These are phyloP conservation scores for Cryphonectria japonica DNA, from an alignment of 2,329 filamentous ascomycete species.

Conservation along the genomic window DNA sequence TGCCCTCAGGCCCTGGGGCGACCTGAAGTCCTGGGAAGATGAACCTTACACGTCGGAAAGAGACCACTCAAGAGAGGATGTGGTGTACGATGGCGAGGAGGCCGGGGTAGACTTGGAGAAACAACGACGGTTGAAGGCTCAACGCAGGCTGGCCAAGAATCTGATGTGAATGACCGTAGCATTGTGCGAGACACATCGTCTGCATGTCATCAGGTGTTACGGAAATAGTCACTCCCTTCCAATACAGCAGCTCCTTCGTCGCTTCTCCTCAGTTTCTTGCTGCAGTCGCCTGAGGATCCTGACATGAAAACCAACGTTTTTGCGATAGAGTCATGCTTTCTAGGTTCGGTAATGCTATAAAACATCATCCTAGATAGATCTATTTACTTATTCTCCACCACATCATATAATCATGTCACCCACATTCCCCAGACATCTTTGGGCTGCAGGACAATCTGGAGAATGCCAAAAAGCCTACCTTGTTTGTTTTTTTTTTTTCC, in stretches of 20 bases:
- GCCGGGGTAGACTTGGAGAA: slow-evolving; percentile 17
- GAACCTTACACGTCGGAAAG: slow-evolving; percentile 10
- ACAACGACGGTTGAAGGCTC: slow-evolving; percentile 19
- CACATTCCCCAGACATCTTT: not conserved
- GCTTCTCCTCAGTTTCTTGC: no score
- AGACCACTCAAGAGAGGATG: slow-evolving; percentile 34
- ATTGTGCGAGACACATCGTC: not conserved
- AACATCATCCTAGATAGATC: not conserved
- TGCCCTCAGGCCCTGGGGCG: slow-evolving; percentile 43
- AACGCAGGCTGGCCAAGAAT: slow-evolving; percentile 27
- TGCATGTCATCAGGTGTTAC: not conserved
- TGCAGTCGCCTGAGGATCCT: not conserved
- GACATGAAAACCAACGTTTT: not conserved
- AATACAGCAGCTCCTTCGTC: not conserved
- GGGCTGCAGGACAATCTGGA: not conserved
- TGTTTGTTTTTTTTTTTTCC: not conserved
- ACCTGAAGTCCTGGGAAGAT: not conserved
- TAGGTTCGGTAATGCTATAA: not conserved
- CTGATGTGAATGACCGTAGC: slow-evolving; percentile 21
- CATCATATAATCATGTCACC: not conserved
- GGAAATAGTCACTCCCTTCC: not conserved
- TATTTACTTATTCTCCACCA: not conserved
- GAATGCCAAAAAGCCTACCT: not conserved
- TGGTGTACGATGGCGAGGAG: slow-evolving; percentile 37
- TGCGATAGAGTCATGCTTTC: not conserved